Conservation (phyloP, 306 rosid genomes). For the Pueraria montana region DNA sequence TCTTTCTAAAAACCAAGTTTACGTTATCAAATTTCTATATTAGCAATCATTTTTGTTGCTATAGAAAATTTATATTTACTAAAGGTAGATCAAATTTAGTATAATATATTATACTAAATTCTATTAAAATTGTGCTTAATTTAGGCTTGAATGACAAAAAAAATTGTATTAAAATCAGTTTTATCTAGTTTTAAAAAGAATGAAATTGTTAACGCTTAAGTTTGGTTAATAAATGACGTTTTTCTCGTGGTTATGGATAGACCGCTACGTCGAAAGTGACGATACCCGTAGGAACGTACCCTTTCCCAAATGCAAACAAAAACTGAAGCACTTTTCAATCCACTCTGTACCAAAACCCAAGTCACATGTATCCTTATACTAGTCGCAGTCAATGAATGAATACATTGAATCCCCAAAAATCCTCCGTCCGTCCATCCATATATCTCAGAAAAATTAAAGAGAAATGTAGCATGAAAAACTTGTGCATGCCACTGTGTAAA, state of each 20-base stretch:
- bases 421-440: no score
- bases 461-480: not conserved
- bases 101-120: no score
- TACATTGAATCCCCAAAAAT: not conserved
- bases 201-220: not conserved
- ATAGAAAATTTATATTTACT: no score
- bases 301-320: constrained; percentile 38
- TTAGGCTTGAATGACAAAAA: no score
- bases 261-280: not conserved
- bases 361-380: not conserved
- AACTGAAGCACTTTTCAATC: constrained; percentile 5
- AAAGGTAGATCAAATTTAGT: no score
- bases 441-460: no score
- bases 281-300: not conserved
- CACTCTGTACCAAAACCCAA: constrained; percentile 1
- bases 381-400: constrained; percentile 32
- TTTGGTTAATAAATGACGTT: not conserved
- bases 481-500: not conserved
- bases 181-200: not conserved
- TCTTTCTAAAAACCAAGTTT: no score
- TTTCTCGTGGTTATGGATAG: not conserved
- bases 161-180: no score
- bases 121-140: no score
- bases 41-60: no score
- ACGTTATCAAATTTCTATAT: no score